A percentile compares a stretch with the other conserved stretches of the same genome.
Evolutionary conservation across 306 rosid species (phyloP).

Genomic region (Malus orientalis): DNA sequence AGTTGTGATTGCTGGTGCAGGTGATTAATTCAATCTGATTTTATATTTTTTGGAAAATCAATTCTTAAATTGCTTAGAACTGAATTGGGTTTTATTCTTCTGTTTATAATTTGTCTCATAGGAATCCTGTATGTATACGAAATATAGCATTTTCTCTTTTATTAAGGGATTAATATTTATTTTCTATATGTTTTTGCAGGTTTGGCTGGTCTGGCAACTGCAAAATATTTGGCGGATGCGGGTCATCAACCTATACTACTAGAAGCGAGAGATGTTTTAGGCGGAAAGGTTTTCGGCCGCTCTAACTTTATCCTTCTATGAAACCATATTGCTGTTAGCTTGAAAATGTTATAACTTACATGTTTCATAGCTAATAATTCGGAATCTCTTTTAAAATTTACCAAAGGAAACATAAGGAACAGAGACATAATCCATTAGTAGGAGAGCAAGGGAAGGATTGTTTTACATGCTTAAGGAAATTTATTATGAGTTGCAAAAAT

Average conservation of each 20-base stretch:
- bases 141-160: neutral
- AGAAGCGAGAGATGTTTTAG: slow-evolving; percentile 94
- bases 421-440: neutral
- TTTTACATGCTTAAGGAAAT: neutral
- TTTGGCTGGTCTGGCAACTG: slow-evolving; percentile 92
- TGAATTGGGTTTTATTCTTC: neutral
- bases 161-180: neutral
- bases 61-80: neutral
- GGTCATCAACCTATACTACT: slow-evolving; percentile 86
- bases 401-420: neutral
- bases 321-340: slow-evolving; percentile 4
- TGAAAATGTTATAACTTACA: neutral
- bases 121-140: neutral
- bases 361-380: neutral
- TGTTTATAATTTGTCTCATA: neutral
- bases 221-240: slow-evolving; percentile 96
- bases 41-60: neutral
- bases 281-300: slow-evolving; percentile 80
- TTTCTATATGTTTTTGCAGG: slow-evolving; percentile 39
- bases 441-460: neutral
- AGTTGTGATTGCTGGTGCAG: slow-evolving; percentile 91
- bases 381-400: neutral
- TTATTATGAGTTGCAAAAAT: neutral
- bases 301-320: slow-evolving; percentile 18
- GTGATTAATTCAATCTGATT: slow-evolving; percentile 19